Evolutionary conservation across 1,284 basidiomycete species (phyloP).

Genomic region (Dichomitus squalens): DNA sequence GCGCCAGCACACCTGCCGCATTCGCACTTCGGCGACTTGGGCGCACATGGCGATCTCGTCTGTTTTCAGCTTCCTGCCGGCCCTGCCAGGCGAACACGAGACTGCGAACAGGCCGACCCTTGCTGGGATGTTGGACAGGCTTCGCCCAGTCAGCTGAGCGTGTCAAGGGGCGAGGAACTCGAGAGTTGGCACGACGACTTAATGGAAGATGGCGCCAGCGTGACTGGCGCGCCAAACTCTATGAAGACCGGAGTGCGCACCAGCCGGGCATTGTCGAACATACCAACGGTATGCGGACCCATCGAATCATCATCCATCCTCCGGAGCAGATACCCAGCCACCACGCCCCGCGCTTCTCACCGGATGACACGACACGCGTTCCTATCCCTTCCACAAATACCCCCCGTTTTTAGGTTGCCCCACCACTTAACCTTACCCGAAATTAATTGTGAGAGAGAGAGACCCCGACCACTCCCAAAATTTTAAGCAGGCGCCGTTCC

Average conservation of each 20-base stretch:
- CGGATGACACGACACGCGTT: conserved; percentile 20
- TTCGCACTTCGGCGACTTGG: conserved; percentile 8
- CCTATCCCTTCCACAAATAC: conserved; percentile 5
- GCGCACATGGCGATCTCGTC: not conserved
- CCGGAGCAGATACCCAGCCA: conserved; percentile 12
- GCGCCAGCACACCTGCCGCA: not conserved
- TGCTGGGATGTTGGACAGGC: not conserved
- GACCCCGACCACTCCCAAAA: conserved; percentile 11
- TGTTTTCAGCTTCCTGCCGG: not conserved
- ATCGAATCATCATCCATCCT: conserved; percentile 1
- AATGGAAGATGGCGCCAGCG: too few species aligned
- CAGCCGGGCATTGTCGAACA: not conserved
- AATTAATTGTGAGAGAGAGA: not conserved
- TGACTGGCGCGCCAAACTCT: conserved; percentile 1
- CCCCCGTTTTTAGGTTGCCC: conserved; percentile 5
- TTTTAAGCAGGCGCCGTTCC: conserved; percentile 6
- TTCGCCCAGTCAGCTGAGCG: not conserved
- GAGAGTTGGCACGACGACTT: too few species aligned
- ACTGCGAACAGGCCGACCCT: not conserved
- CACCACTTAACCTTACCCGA: not conserved
- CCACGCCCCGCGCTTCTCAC: conserved; percentile 24
- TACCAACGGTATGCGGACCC: too few species aligned
- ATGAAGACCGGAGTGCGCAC: conserved; percentile 6
- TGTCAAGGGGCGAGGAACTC: not conserved
- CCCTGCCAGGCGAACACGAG: not conserved